These are phyloP conservation scores for Hymenoscyphus linearis DNA, from an alignment of 2,329 filamentous ascomycete genomes.

Conservation along the genomic window DNA sequence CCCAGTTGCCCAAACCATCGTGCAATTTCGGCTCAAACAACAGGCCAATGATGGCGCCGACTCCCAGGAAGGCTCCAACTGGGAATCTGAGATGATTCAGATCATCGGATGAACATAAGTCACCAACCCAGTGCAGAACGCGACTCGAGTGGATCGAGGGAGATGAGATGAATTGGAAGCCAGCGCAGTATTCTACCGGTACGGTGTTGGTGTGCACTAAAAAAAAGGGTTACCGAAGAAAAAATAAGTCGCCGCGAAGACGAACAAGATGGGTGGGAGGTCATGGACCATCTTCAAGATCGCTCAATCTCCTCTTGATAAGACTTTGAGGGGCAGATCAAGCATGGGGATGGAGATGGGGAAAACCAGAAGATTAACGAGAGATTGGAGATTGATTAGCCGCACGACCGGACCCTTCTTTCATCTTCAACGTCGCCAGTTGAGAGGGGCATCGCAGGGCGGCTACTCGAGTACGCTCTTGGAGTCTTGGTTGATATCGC, in stretches of 20 bases:
- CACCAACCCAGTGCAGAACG: slow-evolving; percentile 15
- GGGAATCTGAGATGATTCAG: no score
- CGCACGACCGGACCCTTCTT: background rate
- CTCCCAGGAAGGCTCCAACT: slow-evolving; percentile 16
- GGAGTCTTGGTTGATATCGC: background rate
- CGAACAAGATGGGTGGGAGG: no score
- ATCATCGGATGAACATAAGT: background rate
- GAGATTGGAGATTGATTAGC: background rate
- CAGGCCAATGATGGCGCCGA: background rate
- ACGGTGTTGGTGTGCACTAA: background rate
- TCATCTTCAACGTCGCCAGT: background rate
- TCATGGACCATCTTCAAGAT: background rate
- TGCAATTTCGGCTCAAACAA: slow-evolving; percentile 18
- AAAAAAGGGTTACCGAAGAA: background rate
- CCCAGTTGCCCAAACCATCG: no score
- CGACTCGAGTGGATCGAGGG: slow-evolving; percentile 1
- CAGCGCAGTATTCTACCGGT: no score
- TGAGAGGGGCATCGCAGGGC: no score
- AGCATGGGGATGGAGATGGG: background rate
- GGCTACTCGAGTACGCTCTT: no score
- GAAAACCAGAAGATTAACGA: background rate
- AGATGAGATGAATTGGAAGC: slow-evolving; percentile 2
- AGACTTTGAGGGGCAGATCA: background rate
- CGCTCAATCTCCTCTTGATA: background rate
- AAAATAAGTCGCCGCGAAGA: background rate